These are phyloP conservation scores for Drechslerella dactyloides DNA, from an alignment of 2,329 filamentous ascomycete genomes.

Conservation along the genomic window DNA sequence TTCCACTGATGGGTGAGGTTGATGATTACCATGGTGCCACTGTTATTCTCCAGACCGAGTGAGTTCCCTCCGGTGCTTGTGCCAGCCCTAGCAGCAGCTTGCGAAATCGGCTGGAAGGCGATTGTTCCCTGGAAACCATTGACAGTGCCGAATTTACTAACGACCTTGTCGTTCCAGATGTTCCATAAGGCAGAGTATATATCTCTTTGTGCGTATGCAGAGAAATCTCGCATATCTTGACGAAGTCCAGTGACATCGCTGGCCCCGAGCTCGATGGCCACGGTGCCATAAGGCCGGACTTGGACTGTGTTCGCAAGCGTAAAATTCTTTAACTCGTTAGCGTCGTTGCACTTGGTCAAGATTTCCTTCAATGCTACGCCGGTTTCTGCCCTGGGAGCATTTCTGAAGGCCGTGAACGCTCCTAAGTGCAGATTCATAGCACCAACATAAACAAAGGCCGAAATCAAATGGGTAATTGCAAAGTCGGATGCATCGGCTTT, in stretches of 20 bases:
- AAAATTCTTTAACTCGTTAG: too few relatives aligned
- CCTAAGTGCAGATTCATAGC: slow-evolving; percentile 23
- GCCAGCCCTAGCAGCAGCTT: slow-evolving; percentile 55
- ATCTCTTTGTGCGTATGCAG: slow-evolving; percentile 15
- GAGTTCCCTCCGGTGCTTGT: slow-evolving; percentile 55
- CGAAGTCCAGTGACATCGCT: slow-evolving; percentile 19
- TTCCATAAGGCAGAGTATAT: slow-evolving; percentile 22
- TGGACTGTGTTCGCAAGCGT: slow-evolving; percentile 20
- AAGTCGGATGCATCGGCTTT: slow-evolving; percentile 14
- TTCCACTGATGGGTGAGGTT: slow-evolving; percentile 52
- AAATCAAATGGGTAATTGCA: slow-evolving; percentile 29
- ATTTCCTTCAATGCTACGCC: slow-evolving; percentile 22
- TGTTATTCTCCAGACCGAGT: slow-evolving; percentile 54
- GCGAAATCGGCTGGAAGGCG: slow-evolving; percentile 56
- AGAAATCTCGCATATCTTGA: slow-evolving; percentile 45
- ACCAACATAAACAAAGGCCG: slow-evolving; percentile 38
- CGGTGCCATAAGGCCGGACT: slow-evolving; percentile 20
- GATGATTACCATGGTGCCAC: slow-evolving; percentile 31
- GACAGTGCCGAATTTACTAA: slow-evolving; percentile 15
- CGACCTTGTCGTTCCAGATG: slow-evolving; percentile 16
- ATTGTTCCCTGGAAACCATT: slow-evolving; percentile 53
- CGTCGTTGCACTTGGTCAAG: slow-evolving; percentile 14
- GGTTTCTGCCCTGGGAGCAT: slow-evolving; percentile 2
- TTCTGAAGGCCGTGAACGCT: slow-evolving; percentile 45
- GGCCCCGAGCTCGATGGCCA: slow-evolving; percentile 24